A percentile compares a stretch with the other conserved stretches of the same genome.
phyloP scores from a whole-genome alignment of 768 basidiomycete species.

The Suillus subalutaceus region DNA sequence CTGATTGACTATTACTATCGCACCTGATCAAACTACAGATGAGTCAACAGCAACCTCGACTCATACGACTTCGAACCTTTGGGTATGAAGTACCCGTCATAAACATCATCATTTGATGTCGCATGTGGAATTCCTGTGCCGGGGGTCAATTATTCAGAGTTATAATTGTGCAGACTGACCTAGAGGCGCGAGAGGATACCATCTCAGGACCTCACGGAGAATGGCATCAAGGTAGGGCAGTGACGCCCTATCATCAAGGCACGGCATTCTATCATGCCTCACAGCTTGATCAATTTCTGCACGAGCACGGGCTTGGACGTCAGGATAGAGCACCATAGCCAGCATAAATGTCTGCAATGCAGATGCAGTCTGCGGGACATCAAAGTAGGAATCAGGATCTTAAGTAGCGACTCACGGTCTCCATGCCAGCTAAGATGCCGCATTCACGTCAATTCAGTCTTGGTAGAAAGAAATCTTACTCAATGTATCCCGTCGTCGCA shows the following conservation, averaged over 20 bases:
- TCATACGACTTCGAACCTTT: constrained; percentile 39
- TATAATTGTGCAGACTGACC: constrained; percentile 10
- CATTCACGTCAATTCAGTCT: background rate
- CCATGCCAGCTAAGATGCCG: background rate
- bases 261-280: constrained; percentile 16
- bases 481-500: background rate
- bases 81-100: constrained; percentile 50
- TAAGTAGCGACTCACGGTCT: constrained; percentile 7
- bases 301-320: constrained; percentile 30
- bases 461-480: background rate
- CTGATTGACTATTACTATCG: background rate
- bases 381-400: background rate
- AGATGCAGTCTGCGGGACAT: constrained; percentile 20
- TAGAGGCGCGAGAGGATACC: constrained; percentile 27
- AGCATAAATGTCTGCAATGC: constrained; percentile 28
- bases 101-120: constrained; percentile 38
- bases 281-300: constrained; percentile 30
- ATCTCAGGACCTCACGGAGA: constrained; percentile 26
- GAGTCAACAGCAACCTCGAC: background rate
- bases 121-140: constrained; percentile 26
- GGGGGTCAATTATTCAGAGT: too few species aligned
- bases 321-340: constrained; percentile 33
- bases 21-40: background rate
- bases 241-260: constrained; percentile 18
- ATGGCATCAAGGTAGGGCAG: constrained; percentile 30